These are phyloP conservation scores for Tricholoma terreum DNA, from an alignment of 768 basidiomycete species.

Conservation along the genomic window DNA sequence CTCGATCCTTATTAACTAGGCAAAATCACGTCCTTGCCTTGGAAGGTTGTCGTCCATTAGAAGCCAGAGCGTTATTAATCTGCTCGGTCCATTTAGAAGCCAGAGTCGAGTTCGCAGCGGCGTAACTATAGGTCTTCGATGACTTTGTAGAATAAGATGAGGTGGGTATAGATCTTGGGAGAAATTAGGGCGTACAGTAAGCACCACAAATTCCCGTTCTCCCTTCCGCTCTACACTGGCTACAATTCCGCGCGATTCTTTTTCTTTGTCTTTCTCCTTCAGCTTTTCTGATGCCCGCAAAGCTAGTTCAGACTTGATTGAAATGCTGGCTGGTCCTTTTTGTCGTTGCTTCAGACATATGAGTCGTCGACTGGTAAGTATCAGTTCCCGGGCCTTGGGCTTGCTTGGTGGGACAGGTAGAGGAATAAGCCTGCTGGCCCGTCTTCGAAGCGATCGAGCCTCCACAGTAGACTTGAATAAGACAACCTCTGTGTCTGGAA, in stretches of 20 bases:
- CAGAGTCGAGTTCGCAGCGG: conserved; percentile 32
- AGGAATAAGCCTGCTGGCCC: conserved; percentile 54
- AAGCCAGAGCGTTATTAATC: conserved; percentile 32
- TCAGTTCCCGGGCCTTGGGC: conserved; percentile 50
- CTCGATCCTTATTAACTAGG: background rate
- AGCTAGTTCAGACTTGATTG: conserved; percentile 53
- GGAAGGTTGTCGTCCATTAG: conserved; percentile 11
- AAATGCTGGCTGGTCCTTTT: conserved; percentile 29
- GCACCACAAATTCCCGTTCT: conserved; percentile 56
- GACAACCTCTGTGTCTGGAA: conserved; percentile 42
- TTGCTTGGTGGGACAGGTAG: conserved; percentile 47
- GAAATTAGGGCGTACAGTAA: conserved; percentile 44
- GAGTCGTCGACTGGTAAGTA: conserved; percentile 55
- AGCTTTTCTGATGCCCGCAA: conserved; percentile 33
- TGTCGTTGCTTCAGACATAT: conserved; percentile 53
- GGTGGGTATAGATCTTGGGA: background rate
- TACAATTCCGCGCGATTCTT: conserved; percentile 43
- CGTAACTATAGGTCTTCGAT: conserved; percentile 44
- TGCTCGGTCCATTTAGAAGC: conserved; percentile 38
- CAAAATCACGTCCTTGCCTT: conserved; percentile 18
- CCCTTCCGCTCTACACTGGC: conserved; percentile 49
- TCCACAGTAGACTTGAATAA: conserved; percentile 55
- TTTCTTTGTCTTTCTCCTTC: conserved; percentile 43
- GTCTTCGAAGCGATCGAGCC: conserved; percentile 48
- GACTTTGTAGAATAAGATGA: conserved; percentile 29